phyloP scores from a whole-genome alignment of 805 yeast species.

The Lipomyces lipofer region DNA sequence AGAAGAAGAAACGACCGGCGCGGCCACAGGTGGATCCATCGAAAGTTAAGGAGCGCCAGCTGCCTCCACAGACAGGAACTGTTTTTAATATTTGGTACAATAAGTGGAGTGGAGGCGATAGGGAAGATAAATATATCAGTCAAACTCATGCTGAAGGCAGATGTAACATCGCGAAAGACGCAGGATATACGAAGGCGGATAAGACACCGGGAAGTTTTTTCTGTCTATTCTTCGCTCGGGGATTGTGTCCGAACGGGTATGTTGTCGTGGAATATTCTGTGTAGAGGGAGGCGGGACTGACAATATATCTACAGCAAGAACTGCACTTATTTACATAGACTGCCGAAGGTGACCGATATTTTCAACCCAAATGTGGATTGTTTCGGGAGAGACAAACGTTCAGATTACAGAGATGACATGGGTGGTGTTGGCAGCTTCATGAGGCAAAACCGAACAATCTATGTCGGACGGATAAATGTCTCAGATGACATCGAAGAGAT shows the following conservation, averaged over 20 bases:
- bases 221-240: constrained; percentile 86
- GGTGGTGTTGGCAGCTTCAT: constrained; percentile 85
- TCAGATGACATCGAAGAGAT: constrained; percentile 46
- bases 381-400: constrained; percentile 85
- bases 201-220: constrained; percentile 51
- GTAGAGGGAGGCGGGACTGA: neutral
- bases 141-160: constrained; percentile 57
- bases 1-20: constrained; percentile 51
- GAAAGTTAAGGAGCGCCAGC: constrained; percentile 53
- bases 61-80: constrained; percentile 81
- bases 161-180: constrained; percentile 60
- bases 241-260: constrained; percentile 81
- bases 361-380: constrained; percentile 73
- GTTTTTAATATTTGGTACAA: constrained; percentile 85
- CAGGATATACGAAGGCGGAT: constrained; percentile 76
- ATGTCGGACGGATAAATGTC: constrained; percentile 61
- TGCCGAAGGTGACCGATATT: constrained; percentile 63
- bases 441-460: constrained; percentile 68
- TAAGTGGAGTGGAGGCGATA: constrained; percentile 82
- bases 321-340: constrained; percentile 75
- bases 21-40: constrained; percentile 72
- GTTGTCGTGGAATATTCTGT: constrained; percentile 44
- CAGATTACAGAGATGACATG: constrained; percentile 88
- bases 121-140: constrained; percentile 40
- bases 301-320: no score